phyloP scores from a whole-genome alignment of 192 early-diverging fungal species.

The Gryganskiella cystojenkinii region DNA sequence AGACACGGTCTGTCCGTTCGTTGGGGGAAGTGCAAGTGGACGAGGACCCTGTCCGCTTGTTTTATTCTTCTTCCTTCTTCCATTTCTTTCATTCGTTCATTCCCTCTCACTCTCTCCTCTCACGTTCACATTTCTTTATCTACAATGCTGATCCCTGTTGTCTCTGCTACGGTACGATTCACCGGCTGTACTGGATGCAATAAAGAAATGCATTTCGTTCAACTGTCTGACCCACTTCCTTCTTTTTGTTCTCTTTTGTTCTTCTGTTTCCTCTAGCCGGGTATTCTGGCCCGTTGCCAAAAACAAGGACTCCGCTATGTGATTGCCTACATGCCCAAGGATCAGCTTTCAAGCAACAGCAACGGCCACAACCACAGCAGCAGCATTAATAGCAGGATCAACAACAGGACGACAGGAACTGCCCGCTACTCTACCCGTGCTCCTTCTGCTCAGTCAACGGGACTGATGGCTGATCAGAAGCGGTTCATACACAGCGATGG shows the following conservation, averaged over 20 bases:
- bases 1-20: too few relatives aligned
- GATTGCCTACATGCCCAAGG: conserved; percentile 34
- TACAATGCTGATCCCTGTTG: neutral
- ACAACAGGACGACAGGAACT: neutral
- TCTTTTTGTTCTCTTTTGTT: neutral
- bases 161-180: neutral
- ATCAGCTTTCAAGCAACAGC: neutral
- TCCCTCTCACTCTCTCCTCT: neutral
- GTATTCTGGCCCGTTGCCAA: conserved; percentile 23
- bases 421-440: conserved; percentile 5
- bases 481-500: conserved; percentile 1
- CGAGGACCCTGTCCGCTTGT: too few relatives aligned
- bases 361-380: neutral
- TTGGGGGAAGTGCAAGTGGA: too few relatives aligned
- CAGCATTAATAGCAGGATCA: neutral
- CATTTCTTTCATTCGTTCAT: conserved; percentile 5
- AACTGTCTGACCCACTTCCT: too few relatives aligned
- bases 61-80: neutral
- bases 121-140: neutral
- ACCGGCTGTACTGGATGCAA: too few relatives aligned
- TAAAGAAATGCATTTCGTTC: too few relatives aligned
- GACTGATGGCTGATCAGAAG: neutral
- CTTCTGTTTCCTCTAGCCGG: conserved; percentile 13
- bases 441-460: neutral
- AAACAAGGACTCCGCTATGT: conserved; percentile 27